A percentile compares a stretch with the other conserved stretches of the same genome.
Conservation (phyloP, 108 stramenopile genomes). For the Cyclotella choctawhatcheeana region DNA sequence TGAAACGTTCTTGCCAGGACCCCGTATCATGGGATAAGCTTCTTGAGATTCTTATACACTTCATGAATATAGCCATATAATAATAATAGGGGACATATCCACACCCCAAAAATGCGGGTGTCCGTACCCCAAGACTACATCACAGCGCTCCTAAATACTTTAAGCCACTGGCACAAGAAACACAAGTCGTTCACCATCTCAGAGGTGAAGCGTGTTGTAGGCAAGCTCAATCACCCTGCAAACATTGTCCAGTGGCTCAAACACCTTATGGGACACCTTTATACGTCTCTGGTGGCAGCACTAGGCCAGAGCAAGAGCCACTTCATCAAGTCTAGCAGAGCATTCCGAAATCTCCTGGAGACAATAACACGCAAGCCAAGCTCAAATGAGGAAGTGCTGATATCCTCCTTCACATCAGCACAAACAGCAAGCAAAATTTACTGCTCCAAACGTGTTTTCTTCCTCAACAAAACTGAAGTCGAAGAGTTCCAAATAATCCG, state of each 20-base stretch:
- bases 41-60: neutral
- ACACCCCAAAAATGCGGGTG: neutral
- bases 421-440: neutral
- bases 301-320: neutral
- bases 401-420: neutral
- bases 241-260: neutral
- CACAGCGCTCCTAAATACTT: neutral
- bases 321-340: neutral
- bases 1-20: neutral
- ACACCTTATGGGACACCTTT: neutral
- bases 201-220: neutral
- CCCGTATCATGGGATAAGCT: neutral
- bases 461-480: neutral
- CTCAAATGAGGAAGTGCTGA: neutral
- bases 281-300: neutral
- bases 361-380: neutral
- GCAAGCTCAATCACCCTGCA: neutral
- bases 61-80: neutral
- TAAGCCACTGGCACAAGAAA: neutral
- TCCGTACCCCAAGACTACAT: neutral
- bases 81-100: neutral
- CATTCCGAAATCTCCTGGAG: neutral
- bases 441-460: neutral
- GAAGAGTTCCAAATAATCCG: conserved; percentile 15
- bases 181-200: neutral